A percentile compares a stretch with the other conserved stretches of the same genome.
phyloP scores from a whole-genome alignment of 148 eudicot genomes.

The Vaccinium vitisidaea region DNA sequence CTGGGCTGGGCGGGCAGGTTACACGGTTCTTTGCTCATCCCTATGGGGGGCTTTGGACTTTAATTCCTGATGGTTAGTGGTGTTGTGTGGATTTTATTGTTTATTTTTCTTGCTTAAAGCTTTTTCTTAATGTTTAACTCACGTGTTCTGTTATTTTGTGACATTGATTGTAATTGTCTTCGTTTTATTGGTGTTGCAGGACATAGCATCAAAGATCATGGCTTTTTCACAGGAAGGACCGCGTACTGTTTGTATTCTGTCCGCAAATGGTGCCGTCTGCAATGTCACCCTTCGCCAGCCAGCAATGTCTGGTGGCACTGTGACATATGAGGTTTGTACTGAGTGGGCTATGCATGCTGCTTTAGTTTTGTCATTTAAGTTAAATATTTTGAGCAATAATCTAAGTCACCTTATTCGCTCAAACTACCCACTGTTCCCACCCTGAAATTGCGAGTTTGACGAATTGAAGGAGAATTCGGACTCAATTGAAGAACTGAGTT shows the following conservation, averaged over 20 bases:
- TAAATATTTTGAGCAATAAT: background rate
- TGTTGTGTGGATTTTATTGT: background rate
- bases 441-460: background rate
- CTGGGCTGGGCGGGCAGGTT: too few species aligned
- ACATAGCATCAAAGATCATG: constrained; percentile 63
- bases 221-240: constrained; percentile 78
- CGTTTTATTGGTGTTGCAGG: constrained; percentile 35
- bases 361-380: background rate
- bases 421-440: background rate
- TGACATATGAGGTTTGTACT: constrained; percentile 60
- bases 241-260: constrained; percentile 64
- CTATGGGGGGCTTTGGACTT: background rate
- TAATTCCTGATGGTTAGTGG: background rate
- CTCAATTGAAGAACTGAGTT: background rate
- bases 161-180: background rate
- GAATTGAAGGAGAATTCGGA: background rate
- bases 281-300: constrained; percentile 75
- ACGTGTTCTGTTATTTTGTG: background rate
- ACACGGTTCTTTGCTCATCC: too few species aligned
- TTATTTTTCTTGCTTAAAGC: background rate
- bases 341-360: background rate
- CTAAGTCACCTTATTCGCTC: background rate
- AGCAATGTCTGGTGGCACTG: constrained; percentile 53
- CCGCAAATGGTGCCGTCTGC: constrained; percentile 77
- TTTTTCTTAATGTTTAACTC: background rate